Evolutionary conservation across 2,329 filamentous ascomycete genomes (phyloP), one percentile per base, ranked within the genome.

Genomic region (Talaromyces pinophilus): DNA sequence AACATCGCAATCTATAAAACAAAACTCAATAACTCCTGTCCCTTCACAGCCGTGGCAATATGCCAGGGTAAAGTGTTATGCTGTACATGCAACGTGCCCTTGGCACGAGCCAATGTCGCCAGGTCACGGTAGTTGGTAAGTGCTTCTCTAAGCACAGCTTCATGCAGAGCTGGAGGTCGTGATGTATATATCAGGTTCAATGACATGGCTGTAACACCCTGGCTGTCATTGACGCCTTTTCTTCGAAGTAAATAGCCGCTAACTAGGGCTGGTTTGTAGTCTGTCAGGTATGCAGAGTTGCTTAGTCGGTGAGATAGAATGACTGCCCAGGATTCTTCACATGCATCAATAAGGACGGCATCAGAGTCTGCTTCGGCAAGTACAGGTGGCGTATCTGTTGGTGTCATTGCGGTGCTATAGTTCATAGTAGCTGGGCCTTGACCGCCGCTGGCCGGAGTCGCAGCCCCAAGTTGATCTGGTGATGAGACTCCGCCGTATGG

Each of bases 321-420:
- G 7, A 88, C 76, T 38, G 80, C 82, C 85, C 86, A 89, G 0
- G 84, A 84, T 69, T 89, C 86, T 71, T 89, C 87, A 25, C 81
- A 82, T 19, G 83, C 75, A 70, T 89, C 86, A 46, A 86, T 76
- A 11, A 89, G 81, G 10, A 84, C 79, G 1, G 85, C 82, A 61
- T 89, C 86, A 0, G 82, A 80, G 66, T 89, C 86, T 28, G 80
- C 68, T 75, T 84, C 75, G n/a, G 73, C 67, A 25, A 74, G 67
- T 13, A 55, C 66, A 11, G 75, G 61, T 28, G 62, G 71, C 7
- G 75, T 68, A 1, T 79, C 75, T 5, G 77, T 75, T 17, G 78
- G 72, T 8, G 74, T 75, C 33, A 74, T 64, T 22, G 77, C 78
- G 69, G 15, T 46, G 35, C 15, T 61, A 38, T 64, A 64, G n/a